phyloP scores from a whole-genome alignment of 2,329 filamentous ascomycete species.

The Fusarium burgessii region DNA sequence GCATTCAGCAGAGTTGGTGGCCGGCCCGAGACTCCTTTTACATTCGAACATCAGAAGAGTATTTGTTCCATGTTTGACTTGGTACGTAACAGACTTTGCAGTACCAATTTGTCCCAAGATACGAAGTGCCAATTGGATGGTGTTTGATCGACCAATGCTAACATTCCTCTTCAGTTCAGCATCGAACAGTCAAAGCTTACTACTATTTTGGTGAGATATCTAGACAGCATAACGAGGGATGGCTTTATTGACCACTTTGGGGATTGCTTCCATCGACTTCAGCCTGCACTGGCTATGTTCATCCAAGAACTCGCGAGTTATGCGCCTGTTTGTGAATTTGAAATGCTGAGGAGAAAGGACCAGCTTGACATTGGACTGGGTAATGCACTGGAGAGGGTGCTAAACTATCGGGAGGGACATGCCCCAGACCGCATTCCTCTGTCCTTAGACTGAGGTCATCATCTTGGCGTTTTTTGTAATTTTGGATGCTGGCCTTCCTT shows the following conservation, averaged over 20 bases:
- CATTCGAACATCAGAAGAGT: constrained; percentile 7
- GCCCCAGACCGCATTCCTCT: constrained; percentile 23
- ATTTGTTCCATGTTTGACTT: constrained; percentile 20
- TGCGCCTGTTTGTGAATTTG: constrained; percentile 2
- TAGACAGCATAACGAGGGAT: constrained; percentile 5
- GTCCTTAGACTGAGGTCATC: constrained; percentile 22
- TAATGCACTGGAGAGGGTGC: constrained; percentile 3
- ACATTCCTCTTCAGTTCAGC: constrained; percentile 18
- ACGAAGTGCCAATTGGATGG: not conserved
- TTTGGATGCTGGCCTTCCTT: constrained; percentile 2
- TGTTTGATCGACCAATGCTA: not conserved
- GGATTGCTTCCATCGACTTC: constrained; percentile 21
- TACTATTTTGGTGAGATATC: constrained; percentile 1
- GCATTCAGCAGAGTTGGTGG: not conserved
- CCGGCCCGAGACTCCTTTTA: constrained; percentile 7
- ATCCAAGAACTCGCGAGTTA: constrained; percentile 13
- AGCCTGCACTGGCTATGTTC: constrained; percentile 6
- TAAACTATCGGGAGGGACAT: not conserved
- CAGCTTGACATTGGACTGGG: constrained; percentile 14
- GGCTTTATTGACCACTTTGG: constrained; percentile 25
- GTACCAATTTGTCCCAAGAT: not conserved
- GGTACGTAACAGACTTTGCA: constrained; percentile 6
- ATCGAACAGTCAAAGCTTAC: constrained; percentile 23
- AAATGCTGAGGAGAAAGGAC: constrained; percentile 26
- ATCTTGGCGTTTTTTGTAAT: not conserved